Base-by-base conservation (phyloP, 345 rosid species). In the Xanthoceras sorbifolium region DNA sequence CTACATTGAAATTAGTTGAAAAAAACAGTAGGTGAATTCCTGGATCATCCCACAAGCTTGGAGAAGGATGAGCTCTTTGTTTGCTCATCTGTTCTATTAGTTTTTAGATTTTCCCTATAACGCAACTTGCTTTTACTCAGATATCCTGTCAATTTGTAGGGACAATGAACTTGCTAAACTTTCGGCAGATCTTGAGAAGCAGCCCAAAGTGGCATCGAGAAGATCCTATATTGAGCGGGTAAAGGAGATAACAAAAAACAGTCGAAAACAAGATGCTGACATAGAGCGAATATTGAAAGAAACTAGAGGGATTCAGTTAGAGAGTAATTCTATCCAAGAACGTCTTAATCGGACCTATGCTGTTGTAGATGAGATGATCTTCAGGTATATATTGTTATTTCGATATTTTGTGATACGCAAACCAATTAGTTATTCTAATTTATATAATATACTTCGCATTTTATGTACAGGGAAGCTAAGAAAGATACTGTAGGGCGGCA, bases 281-380 rank as follows among this genome's bases (percentile, higher is more conserved):
- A 82, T 93, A 44, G 93, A 89, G 76, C 84, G 82, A 67, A 94
- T 94, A 68, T 80, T 90, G 78, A 84, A 80, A 80, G 98, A 91
- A 74, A 94, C 93, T 20, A 89, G 97, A 86, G 92, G 83, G 82
- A 89, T 94, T 73, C 98, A 94, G 80, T 67, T 90, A 77, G 93
- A 94, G 78, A 94, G 97, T 77, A 94, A 94, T 78, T 85, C 89
- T 74, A 90, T 93, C 67, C 95, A 77, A 84, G 98, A 93, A 75
- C 86, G 98, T 72, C 94, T 94, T 72, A 90, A 90, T 83, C 90
- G 98, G 67, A 89, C 94, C 32, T 90, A 86, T 81, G 89, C 94
- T 46, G 86, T 94, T 67, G 84, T 88, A 23, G 98, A 94, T 84
- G 98, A 94, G 78, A 84, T 91, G 74, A 84, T 90, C 23, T 87